Evolutionary conservation across 352 stramenopile species (phyloP).

Genomic region (Globisporangium irregulare): DNA sequence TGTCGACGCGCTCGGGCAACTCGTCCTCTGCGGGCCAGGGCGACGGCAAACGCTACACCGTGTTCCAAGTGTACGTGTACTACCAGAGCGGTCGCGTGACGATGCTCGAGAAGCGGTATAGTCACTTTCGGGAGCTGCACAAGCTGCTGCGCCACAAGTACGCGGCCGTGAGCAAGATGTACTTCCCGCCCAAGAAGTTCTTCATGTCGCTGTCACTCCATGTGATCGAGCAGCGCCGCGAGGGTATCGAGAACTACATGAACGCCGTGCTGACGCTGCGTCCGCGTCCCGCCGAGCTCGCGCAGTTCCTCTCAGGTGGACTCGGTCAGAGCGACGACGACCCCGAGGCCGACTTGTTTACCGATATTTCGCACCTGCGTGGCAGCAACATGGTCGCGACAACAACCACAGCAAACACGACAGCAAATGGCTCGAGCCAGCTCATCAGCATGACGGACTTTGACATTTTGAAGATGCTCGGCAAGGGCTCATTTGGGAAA

Average conservation of each 20-base stretch:
- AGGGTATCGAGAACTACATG: conserved; percentile 82
- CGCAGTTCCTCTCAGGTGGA: conserved; percentile 58
- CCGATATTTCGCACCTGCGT: conserved; percentile 26
- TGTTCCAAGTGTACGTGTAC: conserved; percentile 77
- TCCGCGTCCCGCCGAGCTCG: conserved; percentile 61
- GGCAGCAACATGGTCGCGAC: conserved; percentile 1
- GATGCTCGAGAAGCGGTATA: conserved; percentile 77
- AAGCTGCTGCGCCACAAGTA: conserved; percentile 79
- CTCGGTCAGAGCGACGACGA: conserved; percentile 53
- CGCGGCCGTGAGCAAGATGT: conserved; percentile 72
- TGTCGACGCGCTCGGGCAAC: background rate
- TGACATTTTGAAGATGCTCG: conserved; percentile 97
- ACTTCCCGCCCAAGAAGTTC: conserved; percentile 86
- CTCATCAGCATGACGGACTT: conserved; percentile 87
- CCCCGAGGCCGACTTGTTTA: conserved; percentile 47
- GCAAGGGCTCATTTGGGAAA: conserved; percentile 96
- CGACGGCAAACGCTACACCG: conserved; percentile 65
- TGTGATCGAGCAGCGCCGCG: conserved; percentile 82
- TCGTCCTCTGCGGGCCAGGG: conserved; percentile 18
- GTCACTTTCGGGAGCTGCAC: conserved; percentile 82
- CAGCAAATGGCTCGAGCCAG: background rate
- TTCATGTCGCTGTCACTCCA: conserved; percentile 85
- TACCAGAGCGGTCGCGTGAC: conserved; percentile 63
- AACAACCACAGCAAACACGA: background rate
- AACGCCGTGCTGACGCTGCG: conserved; percentile 73